Conservation (phyloP, 2,329 filamentous ascomycete genomes). For the Aspergillus ustus region DNA sequence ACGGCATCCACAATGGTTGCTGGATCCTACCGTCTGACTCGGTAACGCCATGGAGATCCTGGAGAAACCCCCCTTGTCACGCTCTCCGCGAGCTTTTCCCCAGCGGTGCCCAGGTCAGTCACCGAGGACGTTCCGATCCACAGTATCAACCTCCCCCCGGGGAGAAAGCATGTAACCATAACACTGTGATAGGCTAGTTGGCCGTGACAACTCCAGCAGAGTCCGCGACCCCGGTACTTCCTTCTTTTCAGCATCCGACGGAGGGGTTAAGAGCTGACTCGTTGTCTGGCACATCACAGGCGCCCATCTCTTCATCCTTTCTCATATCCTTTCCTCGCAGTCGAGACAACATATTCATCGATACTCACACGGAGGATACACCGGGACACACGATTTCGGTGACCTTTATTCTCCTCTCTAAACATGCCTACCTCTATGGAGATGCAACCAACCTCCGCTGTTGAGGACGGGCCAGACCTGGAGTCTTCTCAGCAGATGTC, state of each 20-base stretch:
- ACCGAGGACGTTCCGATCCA: constrained; percentile 4
- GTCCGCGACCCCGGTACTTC: neutral
- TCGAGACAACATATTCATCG: neutral
- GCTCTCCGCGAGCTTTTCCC: constrained; percentile 3
- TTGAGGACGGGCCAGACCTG: constrained; percentile 16
- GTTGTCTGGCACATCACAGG: neutral
- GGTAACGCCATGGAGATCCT: neutral
- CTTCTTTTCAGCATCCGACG: constrained; percentile 1
- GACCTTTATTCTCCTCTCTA: neutral
- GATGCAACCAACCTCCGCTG: constrained; percentile 29
- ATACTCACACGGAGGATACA: too few species aligned
- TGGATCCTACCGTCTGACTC: constrained; percentile 3
- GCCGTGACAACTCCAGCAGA: neutral
- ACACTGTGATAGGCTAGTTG: neutral
- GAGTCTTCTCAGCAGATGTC: constrained; percentile 12
- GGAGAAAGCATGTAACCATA: neutral
- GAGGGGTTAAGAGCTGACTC: neutral
- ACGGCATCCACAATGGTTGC: neutral
- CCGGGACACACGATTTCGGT: neutral
- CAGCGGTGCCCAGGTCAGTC: constrained; percentile 7
- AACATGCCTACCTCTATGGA: constrained; percentile 33
- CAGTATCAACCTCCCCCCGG: constrained; percentile 5
- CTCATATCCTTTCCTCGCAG: neutral
- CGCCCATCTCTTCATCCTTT: neutral
- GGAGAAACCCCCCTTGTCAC: constrained; percentile 13